These are phyloP conservation scores for Thalia dealbata DNA, from an alignment of 176 grass and related monocot genomes.

Conservation along the genomic window DNA sequence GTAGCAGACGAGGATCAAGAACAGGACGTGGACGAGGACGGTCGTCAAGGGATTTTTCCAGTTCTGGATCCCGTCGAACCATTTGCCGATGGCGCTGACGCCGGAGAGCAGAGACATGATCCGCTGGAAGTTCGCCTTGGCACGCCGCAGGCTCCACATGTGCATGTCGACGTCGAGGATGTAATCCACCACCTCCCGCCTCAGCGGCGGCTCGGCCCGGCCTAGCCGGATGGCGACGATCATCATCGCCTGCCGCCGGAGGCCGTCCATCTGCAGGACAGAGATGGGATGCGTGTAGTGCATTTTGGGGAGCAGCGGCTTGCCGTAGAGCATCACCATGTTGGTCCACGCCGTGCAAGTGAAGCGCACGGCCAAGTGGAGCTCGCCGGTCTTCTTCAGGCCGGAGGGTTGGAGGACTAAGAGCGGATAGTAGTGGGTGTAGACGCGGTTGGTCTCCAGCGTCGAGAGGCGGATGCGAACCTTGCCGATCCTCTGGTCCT, in stretches of 20 bases:
- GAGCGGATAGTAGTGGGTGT: slow-evolving; percentile 60
- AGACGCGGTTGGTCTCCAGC: slow-evolving; percentile 39
- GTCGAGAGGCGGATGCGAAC: slow-evolving; percentile 50
- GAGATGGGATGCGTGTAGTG: slow-evolving; percentile 57
- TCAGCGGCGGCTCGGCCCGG: slow-evolving; percentile 47
- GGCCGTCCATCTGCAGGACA: slow-evolving; percentile 42
- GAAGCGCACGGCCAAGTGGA: slow-evolving; percentile 64
- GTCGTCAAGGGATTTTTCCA: slow-evolving; percentile 76
- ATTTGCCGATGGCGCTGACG: slow-evolving; percentile 21
- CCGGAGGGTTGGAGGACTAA: slow-evolving; percentile 29
- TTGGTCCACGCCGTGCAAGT: slow-evolving; percentile 68
- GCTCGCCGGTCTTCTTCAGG: slow-evolving; percentile 62
- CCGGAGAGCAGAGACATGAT: slow-evolving; percentile 39
- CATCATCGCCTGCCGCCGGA: slow-evolving; percentile 41
- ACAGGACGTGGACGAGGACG: slow-evolving; percentile 57
- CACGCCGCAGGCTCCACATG: slow-evolving; percentile 73
- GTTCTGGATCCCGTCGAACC: slow-evolving; percentile 48
- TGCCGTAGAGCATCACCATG: slow-evolving; percentile 47
- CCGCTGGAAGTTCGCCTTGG: slow-evolving; percentile 67
- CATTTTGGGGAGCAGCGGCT: slow-evolving; percentile 65
- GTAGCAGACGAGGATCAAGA: slow-evolving; percentile 55
- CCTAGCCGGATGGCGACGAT: slow-evolving; percentile 36
- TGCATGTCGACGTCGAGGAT: slow-evolving; percentile 64
- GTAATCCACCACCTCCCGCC: slow-evolving; percentile 74
- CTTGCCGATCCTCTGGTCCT: slow-evolving; percentile 54